A percentile compares a stretch with the other conserved stretches of the same genome.
Conservation (phyloP, 23 red algal genomes). For the Gracilaria vermiculophylla region DNA sequence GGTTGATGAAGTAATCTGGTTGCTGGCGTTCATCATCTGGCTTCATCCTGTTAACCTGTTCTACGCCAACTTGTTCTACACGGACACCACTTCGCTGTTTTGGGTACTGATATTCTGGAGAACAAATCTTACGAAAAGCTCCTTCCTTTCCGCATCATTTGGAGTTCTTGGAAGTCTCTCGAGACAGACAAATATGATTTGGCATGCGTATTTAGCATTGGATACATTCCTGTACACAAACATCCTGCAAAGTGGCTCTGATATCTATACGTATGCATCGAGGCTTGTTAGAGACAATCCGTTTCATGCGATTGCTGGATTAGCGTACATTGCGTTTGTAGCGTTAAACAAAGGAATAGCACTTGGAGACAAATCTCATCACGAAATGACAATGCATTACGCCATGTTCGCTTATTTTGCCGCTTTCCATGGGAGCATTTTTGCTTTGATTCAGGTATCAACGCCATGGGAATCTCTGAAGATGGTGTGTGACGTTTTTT, state of each 20-base stretch:
- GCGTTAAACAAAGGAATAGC: slow-evolving; percentile 24
- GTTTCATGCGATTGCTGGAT: neutral
- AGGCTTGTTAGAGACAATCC: neutral
- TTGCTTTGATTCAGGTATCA: slow-evolving; percentile 26
- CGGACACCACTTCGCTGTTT: slow-evolving; percentile 36
- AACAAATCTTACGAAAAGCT: neutral
- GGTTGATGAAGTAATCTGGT: neutral
- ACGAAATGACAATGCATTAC: slow-evolving; percentile 34
- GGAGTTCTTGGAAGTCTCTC: slow-evolving; percentile 23
- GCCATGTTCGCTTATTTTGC: slow-evolving; percentile 65
- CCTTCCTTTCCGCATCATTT: slow-evolving; percentile 15
- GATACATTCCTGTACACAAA: slow-evolving; percentile 3
- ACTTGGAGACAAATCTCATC: slow-evolving; percentile 52
- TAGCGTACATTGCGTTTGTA: slow-evolving; percentile 34
- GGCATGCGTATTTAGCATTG: slow-evolving; percentile 54
- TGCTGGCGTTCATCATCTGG: slow-evolving; percentile 19
- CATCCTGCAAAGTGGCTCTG: neutral
- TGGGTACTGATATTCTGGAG: slow-evolving; percentile 27
- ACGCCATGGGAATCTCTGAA: neutral
- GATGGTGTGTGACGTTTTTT: neutral
- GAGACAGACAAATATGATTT: slow-evolving; percentile 57
- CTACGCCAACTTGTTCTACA: slow-evolving; percentile 74
- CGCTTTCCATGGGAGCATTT: slow-evolving; percentile 19
- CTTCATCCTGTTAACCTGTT: slow-evolving; percentile 63
- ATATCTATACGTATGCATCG: neutral